Evolutionary conservation across 2,329 filamentous ascomycete species (phyloP).

Genomic region (Eutypa lata): DNA sequence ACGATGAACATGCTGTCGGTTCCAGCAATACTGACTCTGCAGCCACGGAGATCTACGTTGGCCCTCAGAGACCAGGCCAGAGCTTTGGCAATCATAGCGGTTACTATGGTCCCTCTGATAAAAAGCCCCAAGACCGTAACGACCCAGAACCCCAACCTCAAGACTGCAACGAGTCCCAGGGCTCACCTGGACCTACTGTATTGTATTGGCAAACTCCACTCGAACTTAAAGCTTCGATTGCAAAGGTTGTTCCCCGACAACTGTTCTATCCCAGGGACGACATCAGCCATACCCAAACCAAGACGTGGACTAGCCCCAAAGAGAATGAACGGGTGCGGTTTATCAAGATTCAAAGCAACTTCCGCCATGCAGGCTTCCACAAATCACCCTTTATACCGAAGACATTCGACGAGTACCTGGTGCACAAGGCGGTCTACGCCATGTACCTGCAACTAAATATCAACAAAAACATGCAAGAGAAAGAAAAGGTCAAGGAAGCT

Average conservation of each 20-base stretch:
- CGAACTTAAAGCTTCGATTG: no score
- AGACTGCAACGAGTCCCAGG: no score
- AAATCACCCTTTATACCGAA: slow-evolving; percentile 36
- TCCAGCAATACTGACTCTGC: no score
- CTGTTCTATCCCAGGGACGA: not conserved
- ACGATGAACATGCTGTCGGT: not conserved
- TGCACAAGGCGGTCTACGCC: slow-evolving; percentile 6
- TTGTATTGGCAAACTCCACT: no score
- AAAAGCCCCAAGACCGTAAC: no score
- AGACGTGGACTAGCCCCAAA: slow-evolving; percentile 32
- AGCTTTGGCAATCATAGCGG: no score
- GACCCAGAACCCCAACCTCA: no score
- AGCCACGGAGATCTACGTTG: no score
- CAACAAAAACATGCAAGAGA: slow-evolving; percentile 6
- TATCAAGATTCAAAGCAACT: slow-evolving; percentile 32
- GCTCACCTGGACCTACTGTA: no score
- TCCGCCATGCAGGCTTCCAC: slow-evolving; percentile 33
- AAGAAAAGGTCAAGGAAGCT: slow-evolving; percentile 1
- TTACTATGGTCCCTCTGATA: no score
- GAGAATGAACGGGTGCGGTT: slow-evolving; percentile 32
- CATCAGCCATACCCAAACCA: not conserved
- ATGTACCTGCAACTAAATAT: not conserved
- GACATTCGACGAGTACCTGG: slow-evolving; percentile 26
- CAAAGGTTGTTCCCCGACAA: not conserved
- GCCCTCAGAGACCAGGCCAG: no score